Conservation (phyloP, 1,284 basidiomycete species). For the Ustilago trichophora region DNA sequence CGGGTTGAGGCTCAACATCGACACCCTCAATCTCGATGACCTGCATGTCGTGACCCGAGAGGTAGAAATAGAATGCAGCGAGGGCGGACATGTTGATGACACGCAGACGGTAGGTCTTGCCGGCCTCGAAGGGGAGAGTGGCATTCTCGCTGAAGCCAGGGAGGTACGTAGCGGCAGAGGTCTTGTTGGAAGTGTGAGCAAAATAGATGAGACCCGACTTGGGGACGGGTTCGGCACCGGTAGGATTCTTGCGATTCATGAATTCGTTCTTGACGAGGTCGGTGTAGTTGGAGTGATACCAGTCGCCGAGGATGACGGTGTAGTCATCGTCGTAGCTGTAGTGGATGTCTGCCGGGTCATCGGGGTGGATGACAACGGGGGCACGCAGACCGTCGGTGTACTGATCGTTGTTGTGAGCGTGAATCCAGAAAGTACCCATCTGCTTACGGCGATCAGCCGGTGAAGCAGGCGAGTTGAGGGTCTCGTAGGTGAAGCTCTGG, state of each 20-base stretch:
- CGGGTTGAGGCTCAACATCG: slow-evolving; percentile 30
- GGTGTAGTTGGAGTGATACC: slow-evolving; percentile 69
- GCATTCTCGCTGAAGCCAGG: slow-evolving; percentile 78
- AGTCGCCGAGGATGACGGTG: slow-evolving; percentile 83
- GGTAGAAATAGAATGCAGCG: slow-evolving; percentile 53
- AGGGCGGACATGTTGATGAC: slow-evolving; percentile 70
- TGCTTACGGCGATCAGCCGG: slow-evolving; percentile 39
- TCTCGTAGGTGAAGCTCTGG: slow-evolving; percentile 50
- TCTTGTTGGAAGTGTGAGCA: slow-evolving; percentile 72
- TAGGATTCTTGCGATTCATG: slow-evolving; percentile 72
- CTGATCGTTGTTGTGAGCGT: slow-evolving; percentile 60
- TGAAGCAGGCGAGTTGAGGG: slow-evolving; percentile 41
- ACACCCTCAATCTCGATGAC: slow-evolving; percentile 60
- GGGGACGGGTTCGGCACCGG: slow-evolving; percentile 59
- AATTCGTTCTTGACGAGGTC: slow-evolving; percentile 70
- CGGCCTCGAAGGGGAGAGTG: slow-evolving; percentile 72
- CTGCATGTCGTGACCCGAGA: slow-evolving; percentile 44
- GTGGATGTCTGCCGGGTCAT: slow-evolving; percentile 46
- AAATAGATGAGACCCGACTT: slow-evolving; percentile 85
- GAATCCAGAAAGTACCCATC: slow-evolving; percentile 69
- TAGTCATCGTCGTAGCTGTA: slow-evolving; percentile 89
- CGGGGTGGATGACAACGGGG: slow-evolving; percentile 65
- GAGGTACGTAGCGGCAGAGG: slow-evolving; percentile 41
- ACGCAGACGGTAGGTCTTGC: slow-evolving; percentile 71
- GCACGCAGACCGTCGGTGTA: slow-evolving; percentile 62